Conservation (phyloP, 75 land plant genomes). For the Adiantum capillusveneris region DNA sequence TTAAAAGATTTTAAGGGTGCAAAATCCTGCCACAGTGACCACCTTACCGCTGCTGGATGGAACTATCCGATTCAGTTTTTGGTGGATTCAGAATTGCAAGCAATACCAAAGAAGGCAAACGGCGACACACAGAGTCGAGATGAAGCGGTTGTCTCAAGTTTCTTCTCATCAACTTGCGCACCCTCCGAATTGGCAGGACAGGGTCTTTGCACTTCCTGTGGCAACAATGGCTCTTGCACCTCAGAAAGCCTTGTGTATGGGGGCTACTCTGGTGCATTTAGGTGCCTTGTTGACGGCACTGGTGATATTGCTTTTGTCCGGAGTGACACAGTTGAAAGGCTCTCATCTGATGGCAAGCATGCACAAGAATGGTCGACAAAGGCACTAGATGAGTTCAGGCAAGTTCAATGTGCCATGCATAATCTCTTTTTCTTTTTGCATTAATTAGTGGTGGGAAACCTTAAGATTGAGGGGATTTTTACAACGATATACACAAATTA, state of each 20-base stretch:
- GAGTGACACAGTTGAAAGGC: background rate
- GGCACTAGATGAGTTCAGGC: conserved; percentile 8
- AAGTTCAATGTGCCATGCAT: too few species aligned
- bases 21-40: conserved; percentile 6
- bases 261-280: conserved; percentile 6
- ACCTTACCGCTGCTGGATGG: conserved; percentile 10
- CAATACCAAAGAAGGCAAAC: background rate
- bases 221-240: conserved; percentile 4
- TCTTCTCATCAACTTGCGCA: conserved; percentile 2
- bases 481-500: too few species aligned
- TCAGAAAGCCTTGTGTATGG: background rate
- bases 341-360: conserved; percentile 3
- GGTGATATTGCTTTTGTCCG: conserved; percentile 10
- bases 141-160: background rate
- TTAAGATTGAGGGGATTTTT: too few species aligned
- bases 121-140: background rate
- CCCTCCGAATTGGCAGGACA: conserved; percentile 2
- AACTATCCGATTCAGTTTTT: conserved; percentile 6
- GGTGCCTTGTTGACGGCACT: conserved; percentile 7
- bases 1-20: background rate
- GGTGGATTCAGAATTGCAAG: conserved; percentile 1
- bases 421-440: too few species aligned
- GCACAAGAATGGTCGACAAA: conserved; percentile 8
- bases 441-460: too few species aligned
- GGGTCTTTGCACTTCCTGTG: conserved; percentile 8